Evolutionary conservation across 768 basidiomycete genomes (phyloP).

Genomic region (Xanthoconium stramineum): DNA sequence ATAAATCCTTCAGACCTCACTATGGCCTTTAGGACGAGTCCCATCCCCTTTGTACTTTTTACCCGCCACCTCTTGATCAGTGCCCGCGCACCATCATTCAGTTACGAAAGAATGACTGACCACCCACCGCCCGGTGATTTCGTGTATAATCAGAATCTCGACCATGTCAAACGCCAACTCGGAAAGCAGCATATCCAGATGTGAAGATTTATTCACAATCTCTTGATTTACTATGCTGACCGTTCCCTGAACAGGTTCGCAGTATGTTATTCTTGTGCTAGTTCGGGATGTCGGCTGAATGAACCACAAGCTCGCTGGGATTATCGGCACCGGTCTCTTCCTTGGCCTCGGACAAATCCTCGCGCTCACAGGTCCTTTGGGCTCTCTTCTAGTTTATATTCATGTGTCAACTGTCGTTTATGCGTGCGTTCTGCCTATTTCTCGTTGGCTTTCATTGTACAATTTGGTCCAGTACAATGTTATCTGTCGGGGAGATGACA

Average conservation of each 20-base stretch:
- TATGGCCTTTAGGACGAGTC: too few relatives aligned
- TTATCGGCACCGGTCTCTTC: conserved; percentile 32
- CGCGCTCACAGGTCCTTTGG: conserved; percentile 25
- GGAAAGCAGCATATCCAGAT: conserved; percentile 22
- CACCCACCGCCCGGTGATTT: too few relatives aligned
- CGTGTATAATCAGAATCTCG: conserved; percentile 4
- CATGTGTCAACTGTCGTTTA: conserved; percentile 28
- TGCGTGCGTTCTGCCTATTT: conserved; percentile 15
- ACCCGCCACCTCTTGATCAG: too few relatives aligned
- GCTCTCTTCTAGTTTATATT: conserved; percentile 27
- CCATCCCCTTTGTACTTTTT: too few relatives aligned
- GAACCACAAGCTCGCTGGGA: conserved; percentile 25
- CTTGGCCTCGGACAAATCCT: conserved; percentile 31
- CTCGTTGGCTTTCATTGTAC: background rate
- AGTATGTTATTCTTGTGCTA: conserved; percentile 8
- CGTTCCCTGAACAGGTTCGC: conserved; percentile 13
- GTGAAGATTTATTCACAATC: conserved; percentile 1
- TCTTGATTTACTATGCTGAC: background rate
- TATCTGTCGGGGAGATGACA: conserved; percentile 31
- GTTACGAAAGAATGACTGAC: too few relatives aligned
- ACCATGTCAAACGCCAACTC: conserved; percentile 19
- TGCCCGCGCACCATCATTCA: too few relatives aligned
- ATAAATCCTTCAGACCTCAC: too few relatives aligned
- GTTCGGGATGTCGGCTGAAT: background rate
- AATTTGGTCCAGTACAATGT: conserved; percentile 23